phyloP scores from a whole-genome alignment of 1,139 yeast genomes.

The Suhomyces bribrorum region DNA sequence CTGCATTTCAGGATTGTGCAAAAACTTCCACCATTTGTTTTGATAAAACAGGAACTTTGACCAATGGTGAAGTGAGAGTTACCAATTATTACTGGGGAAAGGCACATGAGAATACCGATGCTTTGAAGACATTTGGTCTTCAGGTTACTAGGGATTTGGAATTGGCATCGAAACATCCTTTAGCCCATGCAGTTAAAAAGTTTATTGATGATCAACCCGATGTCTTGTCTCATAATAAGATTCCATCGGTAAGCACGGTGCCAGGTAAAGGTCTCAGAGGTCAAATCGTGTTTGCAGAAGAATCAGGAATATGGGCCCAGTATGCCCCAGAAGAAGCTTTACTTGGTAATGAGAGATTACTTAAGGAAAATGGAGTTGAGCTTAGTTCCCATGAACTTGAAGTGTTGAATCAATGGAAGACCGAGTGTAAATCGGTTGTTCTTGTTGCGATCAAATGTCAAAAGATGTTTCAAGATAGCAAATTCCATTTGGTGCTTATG shows the following conservation, averaged over 20 bases:
- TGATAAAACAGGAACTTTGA: slow-evolving; percentile 80
- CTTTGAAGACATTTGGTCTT: slow-evolving; percentile 31
- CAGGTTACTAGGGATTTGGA: slow-evolving; percentile 65
- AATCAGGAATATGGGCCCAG: slow-evolving; percentile 29
- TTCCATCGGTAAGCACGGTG: slow-evolving; percentile 52
- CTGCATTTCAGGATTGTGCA: slow-evolving; percentile 78
- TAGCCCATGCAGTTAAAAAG: slow-evolving; percentile 57
- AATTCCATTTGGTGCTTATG: slow-evolving; percentile 44
- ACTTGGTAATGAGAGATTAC: slow-evolving; percentile 65
- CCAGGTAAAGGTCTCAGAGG: slow-evolving; percentile 65
- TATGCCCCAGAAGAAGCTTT: slow-evolving; percentile 42
- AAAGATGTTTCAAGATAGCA: slow-evolving; percentile 25
- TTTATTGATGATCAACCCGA: slow-evolving; percentile 34
- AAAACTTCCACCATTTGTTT: slow-evolving; percentile 64
- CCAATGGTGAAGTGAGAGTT: slow-evolving; percentile 62
- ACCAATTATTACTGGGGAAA: slow-evolving; percentile 45
- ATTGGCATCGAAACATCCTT: slow-evolving; percentile 67
- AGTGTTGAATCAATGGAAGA: slow-evolving; percentile 55
- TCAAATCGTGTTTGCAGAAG: slow-evolving; percentile 26
- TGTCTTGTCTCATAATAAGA: slow-evolving; percentile 35
- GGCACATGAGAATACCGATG: slow-evolving; percentile 15
- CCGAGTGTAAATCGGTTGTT: slow-evolving; percentile 63
- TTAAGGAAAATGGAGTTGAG: slow-evolving; percentile 44
- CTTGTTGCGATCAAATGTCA: slow-evolving; percentile 48
- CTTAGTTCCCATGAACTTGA: slow-evolving; percentile 26